A percentile compares a stretch with the other conserved stretches of the same genome.
Conservation (phyloP, 179 eudicot genomes). For the Dionaea muscipula region DNA sequence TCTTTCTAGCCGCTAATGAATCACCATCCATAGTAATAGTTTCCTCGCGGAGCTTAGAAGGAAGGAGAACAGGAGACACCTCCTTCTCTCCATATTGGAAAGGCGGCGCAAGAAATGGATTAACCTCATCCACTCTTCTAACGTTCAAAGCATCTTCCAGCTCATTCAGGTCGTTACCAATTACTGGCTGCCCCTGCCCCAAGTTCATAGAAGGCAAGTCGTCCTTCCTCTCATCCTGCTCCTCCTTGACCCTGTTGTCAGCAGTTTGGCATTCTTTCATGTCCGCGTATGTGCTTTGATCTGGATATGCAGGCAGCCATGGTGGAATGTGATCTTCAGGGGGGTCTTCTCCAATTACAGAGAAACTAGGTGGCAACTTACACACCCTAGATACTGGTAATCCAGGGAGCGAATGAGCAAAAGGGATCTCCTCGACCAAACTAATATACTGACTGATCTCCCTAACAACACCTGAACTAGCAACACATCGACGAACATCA, state of each 20-base stretch:
- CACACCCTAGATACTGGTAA: slow-evolving; percentile 38
- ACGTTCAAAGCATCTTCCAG: slow-evolving; percentile 23
- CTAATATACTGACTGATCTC: slow-evolving; percentile 39
- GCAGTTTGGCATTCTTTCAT: slow-evolving; percentile 29
- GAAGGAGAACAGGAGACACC: slow-evolving; percentile 30
- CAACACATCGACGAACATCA: slow-evolving; percentile 30
- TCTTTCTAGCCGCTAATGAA: slow-evolving; percentile 14
- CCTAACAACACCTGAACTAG: slow-evolving; percentile 35
- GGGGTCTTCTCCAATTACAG: slow-evolving; percentile 25
- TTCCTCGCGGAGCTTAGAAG: slow-evolving; percentile 4
- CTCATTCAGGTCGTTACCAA: slow-evolving; percentile 3
- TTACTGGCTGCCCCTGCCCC: background rate
- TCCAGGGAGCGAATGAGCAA: slow-evolving; percentile 40
- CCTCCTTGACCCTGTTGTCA: slow-evolving; percentile 30
- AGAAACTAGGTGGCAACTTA: slow-evolving; percentile 27
- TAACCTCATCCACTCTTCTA: slow-evolving; percentile 19
- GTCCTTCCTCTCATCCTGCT: slow-evolving; percentile 25
- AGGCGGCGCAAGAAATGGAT: slow-evolving; percentile 62
- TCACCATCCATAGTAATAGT: too few species aligned
- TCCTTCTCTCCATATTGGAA: slow-evolving; percentile 42
- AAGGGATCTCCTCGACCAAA: slow-evolving; percentile 37
- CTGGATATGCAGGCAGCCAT: slow-evolving; percentile 67
- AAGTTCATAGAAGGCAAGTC: slow-evolving; percentile 18
- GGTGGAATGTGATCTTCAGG: slow-evolving; percentile 47
- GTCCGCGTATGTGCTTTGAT: slow-evolving; percentile 23